Evolutionary conservation across 2,329 filamentous ascomycete species (phyloP).

Genomic region (Bipolaris gigantea): DNA sequence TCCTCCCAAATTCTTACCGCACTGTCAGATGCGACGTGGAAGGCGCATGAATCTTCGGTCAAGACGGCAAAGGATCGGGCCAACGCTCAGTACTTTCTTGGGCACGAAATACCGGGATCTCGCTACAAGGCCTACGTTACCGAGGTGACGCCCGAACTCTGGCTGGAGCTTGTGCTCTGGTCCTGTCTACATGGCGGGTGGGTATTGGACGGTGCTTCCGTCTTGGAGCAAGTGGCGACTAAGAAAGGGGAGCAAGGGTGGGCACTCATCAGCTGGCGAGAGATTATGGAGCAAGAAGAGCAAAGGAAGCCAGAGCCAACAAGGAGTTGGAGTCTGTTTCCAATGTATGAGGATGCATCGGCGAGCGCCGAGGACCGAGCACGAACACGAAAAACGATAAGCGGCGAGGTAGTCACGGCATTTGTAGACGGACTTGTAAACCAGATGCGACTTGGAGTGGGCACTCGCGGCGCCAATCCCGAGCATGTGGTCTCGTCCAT

Average conservation of each 20-base stretch:
- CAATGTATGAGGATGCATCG: conserved; percentile 18
- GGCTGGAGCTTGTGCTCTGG: conserved; percentile 57
- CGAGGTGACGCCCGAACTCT: conserved; percentile 51
- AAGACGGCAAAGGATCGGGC: conserved; percentile 31
- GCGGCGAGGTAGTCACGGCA: conserved; percentile 59
- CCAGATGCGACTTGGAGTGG: conserved; percentile 49
- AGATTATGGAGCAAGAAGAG: conserved; percentile 41
- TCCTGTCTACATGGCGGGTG: conserved; percentile 54
- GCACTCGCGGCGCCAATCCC: conserved; percentile 43
- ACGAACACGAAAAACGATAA: conserved; percentile 54
- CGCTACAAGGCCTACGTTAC: conserved; percentile 47
- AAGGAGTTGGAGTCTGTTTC: conserved; percentile 31
- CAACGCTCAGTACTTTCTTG: conserved; percentile 46
- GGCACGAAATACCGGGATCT: conserved; percentile 50
- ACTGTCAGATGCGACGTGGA: conserved; percentile 55
- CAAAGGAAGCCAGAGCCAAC: conserved; percentile 19
- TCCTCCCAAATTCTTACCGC: conserved; percentile 54
- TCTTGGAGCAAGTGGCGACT: conserved; percentile 40
- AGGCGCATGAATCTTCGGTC: conserved; percentile 48
- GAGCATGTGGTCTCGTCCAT: conserved; percentile 41
- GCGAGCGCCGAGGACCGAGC: conserved; percentile 29
- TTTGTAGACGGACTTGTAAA: conserved; percentile 58
- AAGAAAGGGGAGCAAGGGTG: conserved; percentile 28
- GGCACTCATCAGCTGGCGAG: conserved; percentile 48
- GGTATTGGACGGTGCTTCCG: conserved; percentile 47